A percentile compares a stretch with the other conserved stretches of the same genome.
phyloP scores from a whole-genome alignment of 1,139 yeast species.

The Candida buenavistaensis region DNA sequence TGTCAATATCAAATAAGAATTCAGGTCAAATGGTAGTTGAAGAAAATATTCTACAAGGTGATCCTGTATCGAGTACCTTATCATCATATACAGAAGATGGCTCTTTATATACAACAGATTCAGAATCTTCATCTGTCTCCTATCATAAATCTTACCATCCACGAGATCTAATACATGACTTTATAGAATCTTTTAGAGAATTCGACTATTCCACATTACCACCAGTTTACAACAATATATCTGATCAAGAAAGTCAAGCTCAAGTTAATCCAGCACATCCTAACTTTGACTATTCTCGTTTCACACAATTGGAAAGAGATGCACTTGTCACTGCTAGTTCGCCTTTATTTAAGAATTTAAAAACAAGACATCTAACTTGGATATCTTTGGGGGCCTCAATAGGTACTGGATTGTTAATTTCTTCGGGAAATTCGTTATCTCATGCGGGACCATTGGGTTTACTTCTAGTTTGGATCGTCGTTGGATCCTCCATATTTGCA shows the following conservation, averaged over 20 bases:
- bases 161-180: constrained; percentile 13
- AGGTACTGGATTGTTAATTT: constrained; percentile 44
- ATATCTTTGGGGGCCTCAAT: constrained; percentile 45
- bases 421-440: constrained; percentile 31
- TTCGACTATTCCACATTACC: constrained; percentile 20
- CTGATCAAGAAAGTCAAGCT: constrained; percentile 8
- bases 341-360: constrained; percentile 34
- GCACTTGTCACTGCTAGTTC: constrained; percentile 32
- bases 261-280: constrained; percentile 21
- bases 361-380: constrained; percentile 41
- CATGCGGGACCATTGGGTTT: constrained; percentile 41
- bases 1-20: too few relatives aligned
- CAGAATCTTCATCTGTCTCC: not conserved
- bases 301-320: constrained; percentile 32
- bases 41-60: not conserved
- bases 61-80: constrained; percentile 2
- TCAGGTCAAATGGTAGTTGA: too few relatives aligned
- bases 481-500: constrained; percentile 32
- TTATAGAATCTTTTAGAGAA: constrained; percentile 42
- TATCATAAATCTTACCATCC: constrained; percentile 11
- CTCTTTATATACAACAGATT: not conserved
- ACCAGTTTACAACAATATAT: constrained; percentile 12
- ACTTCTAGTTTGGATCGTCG: constrained; percentile 31
- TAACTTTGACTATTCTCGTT: constrained; percentile 28
- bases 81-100: constrained; percentile 2